A percentile compares a stretch with the other conserved stretches of the same genome.
Evolutionary conservation across 257 asterid species (phyloP).

Genomic region (Ilex asprella): DNA sequence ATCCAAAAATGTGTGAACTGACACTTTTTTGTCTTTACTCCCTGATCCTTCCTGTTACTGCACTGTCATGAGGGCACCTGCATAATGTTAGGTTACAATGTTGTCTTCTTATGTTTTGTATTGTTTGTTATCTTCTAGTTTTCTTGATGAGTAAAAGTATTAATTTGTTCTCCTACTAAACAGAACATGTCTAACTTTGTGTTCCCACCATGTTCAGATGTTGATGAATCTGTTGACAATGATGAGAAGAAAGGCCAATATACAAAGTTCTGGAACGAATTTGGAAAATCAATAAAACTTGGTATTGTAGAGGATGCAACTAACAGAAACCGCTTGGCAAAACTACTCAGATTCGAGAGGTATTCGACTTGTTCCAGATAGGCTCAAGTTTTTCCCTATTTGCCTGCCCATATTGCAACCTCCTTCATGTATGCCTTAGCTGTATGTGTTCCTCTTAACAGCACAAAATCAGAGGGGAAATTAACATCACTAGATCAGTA

Average conservation of each 20-base stretch:
- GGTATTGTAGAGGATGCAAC: slow-evolving; percentile 90
- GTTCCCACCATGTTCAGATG: slow-evolving; percentile 33
- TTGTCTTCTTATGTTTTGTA: too few species aligned
- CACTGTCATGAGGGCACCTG: too few species aligned
- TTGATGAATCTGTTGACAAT: slow-evolving; percentile 63
- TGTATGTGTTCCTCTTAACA: slow-evolving; percentile 18
- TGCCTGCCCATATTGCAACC: too few species aligned
- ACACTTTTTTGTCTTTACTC: too few species aligned
- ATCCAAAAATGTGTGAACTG: neutral
- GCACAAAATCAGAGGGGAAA: slow-evolving; percentile 88
- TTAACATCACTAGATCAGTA: slow-evolving; percentile 85
- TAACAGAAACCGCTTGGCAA: slow-evolving; percentile 82
- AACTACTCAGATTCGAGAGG: slow-evolving; percentile 88
- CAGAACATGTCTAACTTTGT: slow-evolving; percentile 1
- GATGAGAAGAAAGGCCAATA: slow-evolving; percentile 88
- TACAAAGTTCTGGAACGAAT: slow-evolving; percentile 84
- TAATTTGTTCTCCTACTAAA: neutral
- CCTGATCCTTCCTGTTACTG: too few species aligned
- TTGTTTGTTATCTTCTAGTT: too few species aligned
- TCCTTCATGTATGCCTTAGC: too few species aligned
- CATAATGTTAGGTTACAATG: too few species aligned
- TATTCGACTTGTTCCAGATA: slow-evolving; percentile 17
- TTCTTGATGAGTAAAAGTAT: too few species aligned
- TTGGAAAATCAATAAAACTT: slow-evolving; percentile 90
- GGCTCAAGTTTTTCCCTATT: neutral